Evolutionary conservation across 2,329 filamentous ascomycete species (phyloP), one percentile per base, ranked within the genome.

Genomic region (Blastomyces silverae): DNA sequence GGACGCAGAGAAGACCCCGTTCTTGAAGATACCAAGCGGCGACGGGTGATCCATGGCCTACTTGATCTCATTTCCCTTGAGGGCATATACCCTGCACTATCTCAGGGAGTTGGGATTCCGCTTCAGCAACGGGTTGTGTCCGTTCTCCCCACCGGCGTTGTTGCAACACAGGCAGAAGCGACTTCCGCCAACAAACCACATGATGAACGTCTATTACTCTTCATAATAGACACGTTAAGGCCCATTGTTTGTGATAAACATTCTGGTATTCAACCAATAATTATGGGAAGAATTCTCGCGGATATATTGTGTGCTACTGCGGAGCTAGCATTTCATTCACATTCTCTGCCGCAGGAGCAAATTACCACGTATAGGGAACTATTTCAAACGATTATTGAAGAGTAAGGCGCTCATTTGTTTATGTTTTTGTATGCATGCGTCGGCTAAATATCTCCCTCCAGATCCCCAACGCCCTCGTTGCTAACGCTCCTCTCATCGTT

Each of bases 1-100:
- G 50, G 56, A 11, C 66, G 65, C 5, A 62, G 65, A n/a, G 70
- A 72, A 64, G 74, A 78, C 66, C 65, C 70, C 7, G 70, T 69
- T 28, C 67, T 77, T 39, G 76, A 79, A 69, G 77, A 79, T 71
- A 76, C 77, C n/a, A 79, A 73, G 64, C 71, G 76, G 39, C 76
- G 77, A 42, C 73, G 77, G 34, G 66, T 73, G 17, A 68, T 79
- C 3, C 74, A 79, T 71, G 75, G 76, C 5, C 68, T 80, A 7
- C 68, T 80, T 56, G 78, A 80, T 63, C 67, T 80, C 60, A 72
- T 80, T 50, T 78, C 78, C 2, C 65, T 80, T 7, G 78, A 80
- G 65, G 78, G 78, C 5, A 76, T 80, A 31, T 79, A 80, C 67
- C 78, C 78, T 6, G 79, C 72, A 6, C 70, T 79, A 20, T 79